Evolutionary conservation across 1,284 basidiomycete genomes (phyloP).

Genomic region (Cutaneotrichosporon dermatis): DNA sequence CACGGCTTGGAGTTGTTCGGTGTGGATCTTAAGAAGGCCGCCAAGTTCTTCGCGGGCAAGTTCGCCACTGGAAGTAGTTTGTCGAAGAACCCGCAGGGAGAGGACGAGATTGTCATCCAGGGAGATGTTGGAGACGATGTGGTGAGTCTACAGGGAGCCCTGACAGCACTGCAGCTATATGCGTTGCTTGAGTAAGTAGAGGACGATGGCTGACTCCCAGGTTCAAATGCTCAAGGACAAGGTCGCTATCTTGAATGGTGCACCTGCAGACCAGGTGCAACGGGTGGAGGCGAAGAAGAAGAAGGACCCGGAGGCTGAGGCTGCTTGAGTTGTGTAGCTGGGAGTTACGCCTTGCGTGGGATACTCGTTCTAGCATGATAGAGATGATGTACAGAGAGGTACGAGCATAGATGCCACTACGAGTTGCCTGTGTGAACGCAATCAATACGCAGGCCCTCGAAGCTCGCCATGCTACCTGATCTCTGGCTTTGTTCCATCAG

Average conservation of each 20-base stretch:
- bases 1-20: slow-evolving; percentile 83
- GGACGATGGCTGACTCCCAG: slow-evolving; percentile 13
- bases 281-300: slow-evolving; percentile 25
- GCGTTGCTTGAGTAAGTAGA: too few relatives aligned
- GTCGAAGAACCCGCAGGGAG: slow-evolving; percentile 79
- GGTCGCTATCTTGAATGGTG: slow-evolving; percentile 50
- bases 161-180: too few relatives aligned
- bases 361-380: too few relatives aligned
- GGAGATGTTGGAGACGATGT: slow-evolving; percentile 86
- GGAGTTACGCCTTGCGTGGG: too few relatives aligned
- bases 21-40: slow-evolving; percentile 85
- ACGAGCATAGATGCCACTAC: too few relatives aligned
- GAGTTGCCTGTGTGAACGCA: too few relatives aligned
- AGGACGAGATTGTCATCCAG: slow-evolving; percentile 93
- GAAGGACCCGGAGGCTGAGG: slow-evolving; percentile 24
- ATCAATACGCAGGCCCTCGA: too few relatives aligned
- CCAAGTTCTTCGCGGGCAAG: slow-evolving; percentile 83
- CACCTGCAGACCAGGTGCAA: slow-evolving; percentile 44
- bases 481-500: too few relatives aligned
- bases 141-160: slow-evolving; percentile 38
- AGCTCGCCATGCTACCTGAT: too few relatives aligned
- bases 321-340: neutral
- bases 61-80: slow-evolving; percentile 91
- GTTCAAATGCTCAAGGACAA: slow-evolving; percentile 44
- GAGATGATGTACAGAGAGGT: too few relatives aligned